Evolutionary conservation across 306 rosid genomes (phyloP).

Genomic region (Fagus crenata): DNA sequence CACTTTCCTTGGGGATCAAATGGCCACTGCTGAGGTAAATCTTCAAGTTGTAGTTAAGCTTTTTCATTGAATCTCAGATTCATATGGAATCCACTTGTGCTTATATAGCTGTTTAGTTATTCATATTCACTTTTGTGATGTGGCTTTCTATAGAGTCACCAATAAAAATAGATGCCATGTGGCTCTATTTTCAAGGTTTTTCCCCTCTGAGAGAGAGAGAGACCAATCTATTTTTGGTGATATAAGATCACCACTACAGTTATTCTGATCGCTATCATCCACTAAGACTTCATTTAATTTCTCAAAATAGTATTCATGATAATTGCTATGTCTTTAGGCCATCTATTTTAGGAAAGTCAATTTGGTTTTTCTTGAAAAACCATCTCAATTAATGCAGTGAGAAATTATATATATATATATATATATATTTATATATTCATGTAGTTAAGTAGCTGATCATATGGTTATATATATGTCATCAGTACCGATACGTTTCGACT

Average conservation of each 20-base stretch:
- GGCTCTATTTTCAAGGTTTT: background rate
- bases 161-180: background rate
- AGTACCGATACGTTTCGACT: no score
- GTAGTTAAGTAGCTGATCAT: no score
- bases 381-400: no score
- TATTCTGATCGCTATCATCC: no score
- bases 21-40: conserved; percentile 77
- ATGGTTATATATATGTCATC: no score
- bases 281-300: no score
- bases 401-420: no score
- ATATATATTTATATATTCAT: no score
- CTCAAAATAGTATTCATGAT: no score
- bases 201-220: background rate
- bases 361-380: no score
- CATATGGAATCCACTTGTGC: background rate
- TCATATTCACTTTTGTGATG: background rate
- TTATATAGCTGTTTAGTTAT: background rate
- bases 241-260: background rate
- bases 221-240: background rate
- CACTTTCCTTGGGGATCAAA: conserved; percentile 26
- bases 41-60: background rate
- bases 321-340: no score
- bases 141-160: background rate
- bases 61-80: background rate
- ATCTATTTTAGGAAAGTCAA: no score